These are phyloP conservation scores for Fonsecaea pedrosoi DNA, from an alignment of 2,329 filamentous ascomycete genomes.

Conservation along the genomic window DNA sequence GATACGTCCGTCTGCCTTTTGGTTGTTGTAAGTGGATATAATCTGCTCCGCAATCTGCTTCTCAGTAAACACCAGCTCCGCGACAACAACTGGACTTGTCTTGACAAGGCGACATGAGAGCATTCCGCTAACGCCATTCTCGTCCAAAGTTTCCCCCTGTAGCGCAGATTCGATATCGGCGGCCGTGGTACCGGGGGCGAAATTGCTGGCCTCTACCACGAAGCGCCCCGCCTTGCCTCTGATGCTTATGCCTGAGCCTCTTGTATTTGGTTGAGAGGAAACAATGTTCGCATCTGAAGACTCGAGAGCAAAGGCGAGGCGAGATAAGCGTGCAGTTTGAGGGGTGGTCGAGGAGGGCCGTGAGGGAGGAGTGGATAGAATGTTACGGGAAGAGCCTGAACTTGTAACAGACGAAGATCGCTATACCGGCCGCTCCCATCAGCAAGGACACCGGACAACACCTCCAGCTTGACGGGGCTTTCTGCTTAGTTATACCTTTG, in stretches of 20 bases:
- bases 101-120: slow-evolving; percentile 60
- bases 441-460: slow-evolving; percentile 17
- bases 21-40: slow-evolving; percentile 67
- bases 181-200: slow-evolving; percentile 70
- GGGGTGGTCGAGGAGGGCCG: slow-evolving; percentile 43
- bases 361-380: slow-evolving; percentile 35
- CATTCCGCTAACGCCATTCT: slow-evolving; percentile 49
- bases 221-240: slow-evolving; percentile 62
- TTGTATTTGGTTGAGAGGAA: slow-evolving; percentile 43
- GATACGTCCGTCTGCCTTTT: slow-evolving; percentile 68
- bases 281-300: slow-evolving; percentile 45
- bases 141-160: slow-evolving; percentile 48
- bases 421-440: slow-evolving; percentile 39
- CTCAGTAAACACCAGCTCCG: slow-evolving; percentile 65
- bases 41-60: slow-evolving; percentile 64
- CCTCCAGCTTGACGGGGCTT: slow-evolving; percentile 3
- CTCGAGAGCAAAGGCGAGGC: slow-evolving; percentile 39
- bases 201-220: slow-evolving; percentile 67
- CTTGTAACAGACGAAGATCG: slow-evolving; percentile 45
- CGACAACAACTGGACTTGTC: slow-evolving; percentile 63
- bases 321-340: slow-evolving; percentile 45
- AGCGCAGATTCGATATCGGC: slow-evolving; percentile 70
- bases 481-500: slow-evolving; percentile 54
- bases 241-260: slow-evolving; percentile 57
- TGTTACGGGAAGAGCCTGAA: slow-evolving; percentile 29